Conservation (phyloP, 139 green algal species). For the Chlorella vulgaris region DNA sequence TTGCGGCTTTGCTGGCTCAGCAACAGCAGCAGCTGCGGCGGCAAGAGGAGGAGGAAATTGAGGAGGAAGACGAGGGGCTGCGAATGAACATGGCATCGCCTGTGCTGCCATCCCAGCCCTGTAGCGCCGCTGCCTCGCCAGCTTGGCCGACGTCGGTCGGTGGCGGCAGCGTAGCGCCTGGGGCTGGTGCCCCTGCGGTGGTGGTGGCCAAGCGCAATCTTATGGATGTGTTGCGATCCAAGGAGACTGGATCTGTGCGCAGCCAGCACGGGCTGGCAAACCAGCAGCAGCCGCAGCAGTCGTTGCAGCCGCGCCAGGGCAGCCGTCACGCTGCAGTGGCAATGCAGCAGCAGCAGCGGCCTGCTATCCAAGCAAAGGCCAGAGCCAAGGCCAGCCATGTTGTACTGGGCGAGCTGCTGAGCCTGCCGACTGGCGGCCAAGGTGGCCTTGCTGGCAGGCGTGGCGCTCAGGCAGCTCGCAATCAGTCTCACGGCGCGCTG, state of each 20-base stretch:
- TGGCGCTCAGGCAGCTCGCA: too few relatives aligned
- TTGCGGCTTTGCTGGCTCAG: too few relatives aligned
- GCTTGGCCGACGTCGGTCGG: too few relatives aligned
- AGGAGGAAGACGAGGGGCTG: constrained; percentile 1
- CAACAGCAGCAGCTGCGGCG: neutral
- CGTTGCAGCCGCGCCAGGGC: neutral
- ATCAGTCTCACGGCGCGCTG: too few relatives aligned
- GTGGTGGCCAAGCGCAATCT: constrained; percentile 15
- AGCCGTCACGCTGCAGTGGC: neutral
- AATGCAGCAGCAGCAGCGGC: too few relatives aligned
- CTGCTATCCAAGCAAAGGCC: too few relatives aligned
- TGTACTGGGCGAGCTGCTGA: too few relatives aligned
- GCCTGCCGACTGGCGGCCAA: too few relatives aligned
- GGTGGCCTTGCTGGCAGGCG: too few relatives aligned
- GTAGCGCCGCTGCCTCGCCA: neutral
- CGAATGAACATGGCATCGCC: constrained; percentile 27
- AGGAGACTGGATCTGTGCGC: neutral
- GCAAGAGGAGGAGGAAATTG: neutral
- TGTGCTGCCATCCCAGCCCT: constrained; percentile 1
- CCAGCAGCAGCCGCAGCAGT: neutral
- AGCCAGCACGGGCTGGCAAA: neutral
- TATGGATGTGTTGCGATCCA: constrained; percentile 14
- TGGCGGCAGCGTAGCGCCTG: neutral
- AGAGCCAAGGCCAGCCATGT: too few relatives aligned
- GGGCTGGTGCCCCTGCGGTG: neutral